Conservation (phyloP, 768 basidiomycete genomes). For the Pulveroboletus sp. region DNA sequence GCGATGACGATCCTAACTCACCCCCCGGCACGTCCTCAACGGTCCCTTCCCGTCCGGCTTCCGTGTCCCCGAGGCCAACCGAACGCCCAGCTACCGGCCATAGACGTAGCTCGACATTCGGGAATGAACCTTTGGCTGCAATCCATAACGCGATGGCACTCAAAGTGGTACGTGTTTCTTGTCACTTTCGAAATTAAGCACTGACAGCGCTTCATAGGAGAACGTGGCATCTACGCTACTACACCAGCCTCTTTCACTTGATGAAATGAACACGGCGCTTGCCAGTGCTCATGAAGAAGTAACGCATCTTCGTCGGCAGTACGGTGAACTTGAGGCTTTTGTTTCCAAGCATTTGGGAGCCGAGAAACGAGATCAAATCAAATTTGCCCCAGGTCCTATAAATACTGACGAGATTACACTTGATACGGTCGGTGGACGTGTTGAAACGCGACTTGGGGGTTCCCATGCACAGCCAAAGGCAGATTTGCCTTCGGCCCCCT, state of each 20-base stretch:
- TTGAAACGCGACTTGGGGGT: neutral
- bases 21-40: slow-evolving; percentile 5
- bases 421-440: neutral
- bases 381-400: neutral
- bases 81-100: slow-evolving; percentile 6
- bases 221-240: neutral
- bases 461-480: neutral
- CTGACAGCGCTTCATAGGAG: slow-evolving; percentile 11
- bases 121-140: slow-evolving; percentile 13
- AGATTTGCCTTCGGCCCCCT: neutral
- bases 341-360: slow-evolving; percentile 14
- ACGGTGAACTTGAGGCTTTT: slow-evolving; percentile 20
- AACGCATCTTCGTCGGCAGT: slow-evolving; percentile 20
- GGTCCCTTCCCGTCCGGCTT: slow-evolving; percentile 8
- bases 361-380: neutral
- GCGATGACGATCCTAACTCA: slow-evolving; percentile 15
- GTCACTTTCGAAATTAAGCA: neutral
- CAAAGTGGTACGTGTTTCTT: slow-evolving; percentile 7
- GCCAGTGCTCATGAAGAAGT: slow-evolving; percentile 23
- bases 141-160: slow-evolving; percentile 4
- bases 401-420: neutral
- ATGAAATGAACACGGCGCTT: slow-evolving; percentile 24
- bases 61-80: slow-evolving; percentile 14
- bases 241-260: slow-evolving; percentile 19
- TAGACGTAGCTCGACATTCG: slow-evolving; percentile 23